These are phyloP conservation scores for Trametes cinnabarina DNA, from an alignment of 768 basidiomycete genomes.

Conservation along the genomic window DNA sequence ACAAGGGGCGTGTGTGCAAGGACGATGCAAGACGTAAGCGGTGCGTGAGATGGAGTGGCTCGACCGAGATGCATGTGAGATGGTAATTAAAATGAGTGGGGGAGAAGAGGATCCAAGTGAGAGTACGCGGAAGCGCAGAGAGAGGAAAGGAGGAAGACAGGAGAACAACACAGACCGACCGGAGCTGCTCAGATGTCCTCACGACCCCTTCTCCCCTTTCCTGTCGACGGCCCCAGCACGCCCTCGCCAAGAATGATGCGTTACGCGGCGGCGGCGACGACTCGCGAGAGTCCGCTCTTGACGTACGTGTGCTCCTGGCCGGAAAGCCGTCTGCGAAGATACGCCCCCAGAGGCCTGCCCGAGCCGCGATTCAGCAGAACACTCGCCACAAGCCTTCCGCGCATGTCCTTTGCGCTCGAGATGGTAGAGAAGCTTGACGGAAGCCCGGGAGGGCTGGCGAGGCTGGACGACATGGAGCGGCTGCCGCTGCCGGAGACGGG, in stretches of 20 bases:
- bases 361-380: slow-evolving; percentile 55
- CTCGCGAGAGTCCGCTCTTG: slow-evolving; percentile 51
- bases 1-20: neutral
- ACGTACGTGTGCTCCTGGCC: slow-evolving; percentile 42
- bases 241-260: too few species aligned
- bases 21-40: neutral
- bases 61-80: neutral
- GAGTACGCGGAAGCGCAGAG: neutral
- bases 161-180: neutral
- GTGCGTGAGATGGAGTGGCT: neutral
- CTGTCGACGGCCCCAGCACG: neutral
- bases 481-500: neutral
- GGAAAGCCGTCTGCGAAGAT: slow-evolving; percentile 36
- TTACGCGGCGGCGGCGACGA: slow-evolving; percentile 45
- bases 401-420: slow-evolving; percentile 33
- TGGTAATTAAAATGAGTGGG: neutral
- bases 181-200: neutral
- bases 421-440: neutral
- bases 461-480: neutral
- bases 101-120: neutral
- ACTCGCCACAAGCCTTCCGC: slow-evolving; percentile 53
- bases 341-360: slow-evolving; percentile 46
- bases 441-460: slow-evolving; percentile 6
- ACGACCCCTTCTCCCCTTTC: neutral
- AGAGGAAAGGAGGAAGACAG: neutral